Base-by-base conservation (phyloP, 148 eudicot species). In the Vaccinium macrocarpon region DNA sequence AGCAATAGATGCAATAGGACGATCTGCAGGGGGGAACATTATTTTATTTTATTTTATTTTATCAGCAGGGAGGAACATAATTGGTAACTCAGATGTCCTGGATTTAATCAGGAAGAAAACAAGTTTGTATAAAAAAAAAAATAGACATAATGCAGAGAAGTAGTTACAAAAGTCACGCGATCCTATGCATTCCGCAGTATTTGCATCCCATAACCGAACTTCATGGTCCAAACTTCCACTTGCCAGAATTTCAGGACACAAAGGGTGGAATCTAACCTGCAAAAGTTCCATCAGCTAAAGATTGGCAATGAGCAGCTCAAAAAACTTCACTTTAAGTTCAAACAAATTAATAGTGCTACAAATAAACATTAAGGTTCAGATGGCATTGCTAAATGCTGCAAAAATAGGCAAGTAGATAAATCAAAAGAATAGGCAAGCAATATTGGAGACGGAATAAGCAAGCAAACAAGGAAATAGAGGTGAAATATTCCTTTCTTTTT, bases 171-270 rank as follows among this genome's bases (percentile, higher is more conserved):
- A 97, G 88, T 97, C 99, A 59, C 91, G 93, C 19, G 98, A 91
- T 87, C 95, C 93, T 85, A 97, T 90, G 86, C 99, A 97, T 84
- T 93, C 98, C 61, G 94, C 95, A 46, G 94, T 95, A 81, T 89
- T 90, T 85, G 95, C 98, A 91, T 97, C 95, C 99, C 99, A 97
- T 74, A 97, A 86, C n/a, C 98, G 96, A 90, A 97, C 99, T 90
- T 97, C 99, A 85, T 97, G 98, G 87, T 97, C 99, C 88, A 97
- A 83, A 84, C 99, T 97, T 81, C 99, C 99, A 84, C 99, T 97
- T 42, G 99, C 99, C 42, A 97, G 91, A 80, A 95, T 87, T 62
- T 90, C 94, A 38, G 94, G 92, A 80, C 85, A 81, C 61, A 93
- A 84, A 23, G 96, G 96, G 81, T 93, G 96, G 85, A 91, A 93